Base-by-base conservation (phyloP, 257 asterid genomes). In the Lavandula angustifolia region DNA sequence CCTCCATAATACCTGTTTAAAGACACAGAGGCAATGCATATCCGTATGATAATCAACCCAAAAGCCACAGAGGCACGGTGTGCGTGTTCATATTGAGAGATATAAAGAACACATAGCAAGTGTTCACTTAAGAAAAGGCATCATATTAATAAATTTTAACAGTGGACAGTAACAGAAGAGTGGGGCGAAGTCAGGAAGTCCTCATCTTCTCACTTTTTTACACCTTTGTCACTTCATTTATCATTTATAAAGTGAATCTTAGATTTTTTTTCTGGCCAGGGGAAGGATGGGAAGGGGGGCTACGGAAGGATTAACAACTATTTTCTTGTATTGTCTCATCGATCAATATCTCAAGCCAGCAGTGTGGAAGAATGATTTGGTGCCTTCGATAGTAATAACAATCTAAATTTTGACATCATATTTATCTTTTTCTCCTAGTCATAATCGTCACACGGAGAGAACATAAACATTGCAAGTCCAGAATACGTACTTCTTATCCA, bases 1-100 rank as follows among this genome's bases (percentile, higher is more conserved):
- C 98, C 98, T 83, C 81, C 94, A 72, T 91, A 91, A 66, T 78
- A 91, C 85, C 98, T 91, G 88, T 50, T 70, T 27, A 35, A 53
- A 70, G 60, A 65, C 44, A 44, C 69, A 60, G 53, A 72, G 55
- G 34, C 41, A 44, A 10, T 41, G 37, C 54, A 70, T 27, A 52
- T 5, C 22, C 7, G 17, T 49, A 41, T 8, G 18, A 72, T 64
- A 47, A 38, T 46, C 60, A 12, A 54, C 4, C 52, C 59, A 31
- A 66, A 69, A 50, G 32, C 11, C 3, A 41, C 8, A 61, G 10
- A 48, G 22, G 14, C 16, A 18, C 4, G 40, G 40, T 42, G 22
- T 27, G 37, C 60, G 46, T 46, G 43, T 16, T 40, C 37, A 44
- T 54, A 56, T 14, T 42, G 43, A 59, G 14, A 60, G 32, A 14